These are phyloP conservation scores for Monascus ruber DNA, from an alignment of 2,329 filamentous ascomycete species.

Conservation along the genomic window DNA sequence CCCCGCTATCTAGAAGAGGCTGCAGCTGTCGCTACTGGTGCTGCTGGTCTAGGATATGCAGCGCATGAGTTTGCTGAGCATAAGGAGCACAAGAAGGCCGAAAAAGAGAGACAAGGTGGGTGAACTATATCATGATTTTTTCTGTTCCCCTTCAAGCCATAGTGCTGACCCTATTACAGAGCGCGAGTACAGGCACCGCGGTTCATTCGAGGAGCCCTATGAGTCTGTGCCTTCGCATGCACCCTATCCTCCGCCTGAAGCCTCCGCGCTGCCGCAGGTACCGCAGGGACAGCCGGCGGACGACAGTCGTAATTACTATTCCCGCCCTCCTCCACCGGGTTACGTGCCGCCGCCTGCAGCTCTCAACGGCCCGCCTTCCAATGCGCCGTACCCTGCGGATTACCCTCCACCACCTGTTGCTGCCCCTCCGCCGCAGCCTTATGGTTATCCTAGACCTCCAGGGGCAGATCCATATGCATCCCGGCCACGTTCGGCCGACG, in stretches of 20 bases:
- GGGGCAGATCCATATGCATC: conserved; percentile 29
- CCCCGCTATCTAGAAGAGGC: conserved; percentile 40
- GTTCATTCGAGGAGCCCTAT: conserved; percentile 32
- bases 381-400: conserved; percentile 22
- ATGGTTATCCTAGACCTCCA: conserved; percentile 25
- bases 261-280: conserved; percentile 14
- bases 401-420: conserved; percentile 33
- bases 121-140: conserved; percentile 1
- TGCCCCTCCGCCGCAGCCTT: conserved; percentile 24
- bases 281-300: too few species aligned
- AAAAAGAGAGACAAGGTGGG: conserved; percentile 42
- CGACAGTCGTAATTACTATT: conserved; percentile 13
- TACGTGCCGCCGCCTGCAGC: conserved; percentile 11
- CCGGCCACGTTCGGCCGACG: conserved; percentile 30
- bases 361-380: too few species aligned
- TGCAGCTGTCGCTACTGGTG: conserved; percentile 47
- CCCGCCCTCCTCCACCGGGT: conserved; percentile 32
- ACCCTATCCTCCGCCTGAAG: conserved; percentile 21
- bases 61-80: conserved; percentile 47
- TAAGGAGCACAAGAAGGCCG: conserved; percentile 45
- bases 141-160: not conserved
- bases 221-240: conserved; percentile 25
- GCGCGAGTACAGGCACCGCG: conserved; percentile 16
- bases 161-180: too few species aligned
- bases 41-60: conserved; percentile 34